These are phyloP conservation scores for Pneumocystis canis DNA, from an alignment of 1,139 yeast species.

Conservation along the genomic window DNA sequence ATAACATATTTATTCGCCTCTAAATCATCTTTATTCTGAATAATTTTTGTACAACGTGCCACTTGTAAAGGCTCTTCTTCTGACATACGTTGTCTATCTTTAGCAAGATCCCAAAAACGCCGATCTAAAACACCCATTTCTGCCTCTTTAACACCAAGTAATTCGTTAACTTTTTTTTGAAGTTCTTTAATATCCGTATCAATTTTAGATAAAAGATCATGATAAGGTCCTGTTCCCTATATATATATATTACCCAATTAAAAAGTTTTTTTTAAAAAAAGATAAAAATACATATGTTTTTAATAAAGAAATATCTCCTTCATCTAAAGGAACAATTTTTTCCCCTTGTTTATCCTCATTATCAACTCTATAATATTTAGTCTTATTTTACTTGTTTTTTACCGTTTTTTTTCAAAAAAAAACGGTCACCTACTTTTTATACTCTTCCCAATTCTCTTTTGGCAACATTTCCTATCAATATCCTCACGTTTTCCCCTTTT, in stretches of 20 bases:
- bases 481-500: not conserved
- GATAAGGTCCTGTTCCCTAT: constrained; percentile 92
- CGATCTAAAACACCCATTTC: constrained; percentile 95
- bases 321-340: constrained; percentile 74
- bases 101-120: constrained; percentile 92
- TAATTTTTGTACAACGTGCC: constrained; percentile 95
- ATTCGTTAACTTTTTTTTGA: constrained; percentile 73
- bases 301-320: constrained; percentile 91
- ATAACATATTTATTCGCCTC: constrained; percentile 85
- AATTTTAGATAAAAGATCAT: constrained; percentile 57
- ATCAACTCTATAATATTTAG: constrained; percentile 29
- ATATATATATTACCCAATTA: not conserved
- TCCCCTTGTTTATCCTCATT: constrained; percentile 48
- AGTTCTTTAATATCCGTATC: constrained; percentile 75
- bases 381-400: not conserved
- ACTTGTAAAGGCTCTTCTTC: constrained; percentile 95
- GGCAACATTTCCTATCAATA: constrained; percentile 45
- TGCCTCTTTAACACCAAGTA: constrained; percentile 37
- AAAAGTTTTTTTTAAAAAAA: not conserved
- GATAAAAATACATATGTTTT: constrained; percentile 49
- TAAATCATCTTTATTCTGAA: constrained; percentile 54
- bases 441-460: constrained; percentile 94
- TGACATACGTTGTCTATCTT: constrained; percentile 83
- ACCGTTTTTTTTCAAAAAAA: not conserved
- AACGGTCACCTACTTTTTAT: constrained; percentile 48